Conservation (phyloP, 352 stramenopile genomes). For the Globisporangium uncinulatum region DNA sequence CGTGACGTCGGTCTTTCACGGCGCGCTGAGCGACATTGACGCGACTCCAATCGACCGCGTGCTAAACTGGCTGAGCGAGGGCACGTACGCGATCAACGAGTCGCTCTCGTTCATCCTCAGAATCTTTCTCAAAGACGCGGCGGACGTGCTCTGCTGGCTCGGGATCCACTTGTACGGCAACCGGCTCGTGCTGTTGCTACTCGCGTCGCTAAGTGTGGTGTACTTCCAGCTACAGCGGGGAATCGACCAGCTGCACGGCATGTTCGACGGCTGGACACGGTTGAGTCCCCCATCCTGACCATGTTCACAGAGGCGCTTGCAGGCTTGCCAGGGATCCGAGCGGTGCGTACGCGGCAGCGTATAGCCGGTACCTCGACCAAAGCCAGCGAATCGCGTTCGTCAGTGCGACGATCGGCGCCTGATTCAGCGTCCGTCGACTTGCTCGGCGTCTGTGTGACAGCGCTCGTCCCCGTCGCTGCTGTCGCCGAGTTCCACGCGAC, state of each 20-base stretch:
- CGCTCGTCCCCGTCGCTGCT: constrained; percentile 74
- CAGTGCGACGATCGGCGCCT: constrained; percentile 58
- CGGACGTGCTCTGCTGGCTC: constrained; percentile 63
- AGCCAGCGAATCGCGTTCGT: constrained; percentile 80
- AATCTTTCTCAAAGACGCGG: constrained; percentile 79
- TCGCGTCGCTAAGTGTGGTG: constrained; percentile 58
- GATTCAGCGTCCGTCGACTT: constrained; percentile 86
- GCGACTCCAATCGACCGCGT: constrained; percentile 58
- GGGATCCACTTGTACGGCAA: constrained; percentile 80
- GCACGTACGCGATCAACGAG: constrained; percentile 84
- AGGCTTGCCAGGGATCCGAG: constrained; percentile 59
- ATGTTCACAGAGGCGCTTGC: constrained; percentile 75
- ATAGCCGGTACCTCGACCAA: constrained; percentile 41
- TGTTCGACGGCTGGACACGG: constrained; percentile 57
- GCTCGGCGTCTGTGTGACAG: constrained; percentile 75
- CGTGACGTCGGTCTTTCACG: constrained; percentile 41
- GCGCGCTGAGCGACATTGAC: constrained; percentile 65
- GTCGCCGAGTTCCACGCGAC: constrained; percentile 62
- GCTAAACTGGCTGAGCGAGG: constrained; percentile 71
- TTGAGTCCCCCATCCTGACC: constrained; percentile 64
- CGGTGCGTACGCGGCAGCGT: constrained; percentile 38
- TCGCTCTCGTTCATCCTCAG: too few species aligned
- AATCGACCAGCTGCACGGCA: constrained; percentile 76
- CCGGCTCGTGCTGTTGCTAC: constrained; percentile 59
- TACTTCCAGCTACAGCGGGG: constrained; percentile 57